A percentile compares a stretch with the other conserved stretches of the same genome.
These are phyloP conservation scores for Diaporthe sp. DNA, from an alignment of 2,329 filamentous ascomycete species.

Conservation along the genomic window DNA sequence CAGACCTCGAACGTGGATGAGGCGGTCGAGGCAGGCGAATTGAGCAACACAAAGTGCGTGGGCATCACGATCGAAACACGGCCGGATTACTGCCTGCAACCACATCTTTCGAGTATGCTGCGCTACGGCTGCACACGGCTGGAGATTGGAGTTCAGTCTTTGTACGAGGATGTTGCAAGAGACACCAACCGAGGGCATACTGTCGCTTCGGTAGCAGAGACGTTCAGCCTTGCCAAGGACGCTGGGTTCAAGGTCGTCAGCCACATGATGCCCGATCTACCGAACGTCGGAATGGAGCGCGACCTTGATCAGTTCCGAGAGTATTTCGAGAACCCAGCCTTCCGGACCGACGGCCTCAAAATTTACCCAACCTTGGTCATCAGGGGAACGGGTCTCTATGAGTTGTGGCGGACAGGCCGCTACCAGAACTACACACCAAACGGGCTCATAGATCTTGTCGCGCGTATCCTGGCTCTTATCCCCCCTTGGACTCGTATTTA, in stretches of 20 bases:
- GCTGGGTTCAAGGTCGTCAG: conserved; percentile 99
- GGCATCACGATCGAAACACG: conserved; percentile 98
- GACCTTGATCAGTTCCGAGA: conserved; percentile 97
- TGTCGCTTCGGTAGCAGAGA: conserved; percentile 94
- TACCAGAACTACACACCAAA: conserved; percentile 99
- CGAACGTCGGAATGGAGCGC: conserved; percentile 98
- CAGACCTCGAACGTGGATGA: conserved; percentile 95
- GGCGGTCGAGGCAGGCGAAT: conserved; percentile 92
- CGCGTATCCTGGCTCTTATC: conserved; percentile 93
- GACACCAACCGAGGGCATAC: conserved; percentile 98
- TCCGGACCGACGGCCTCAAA: conserved; percentile 96
- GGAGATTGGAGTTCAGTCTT: conserved; percentile 94
- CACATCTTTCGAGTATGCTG: conserved; percentile 96
- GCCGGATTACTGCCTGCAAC: conserved; percentile 95
- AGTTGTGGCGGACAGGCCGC: conserved; percentile 94
- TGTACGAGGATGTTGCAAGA: conserved; percentile 98
- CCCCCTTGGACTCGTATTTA: conserved; percentile 99
- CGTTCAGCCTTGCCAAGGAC: conserved; percentile 97
- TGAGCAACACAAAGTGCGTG: conserved; percentile 98
- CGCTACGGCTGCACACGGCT: conserved; percentile 97
- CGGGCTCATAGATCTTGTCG: conserved; percentile 93
- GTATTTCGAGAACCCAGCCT: conserved; percentile 97
- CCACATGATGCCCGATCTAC: conserved; percentile 99
- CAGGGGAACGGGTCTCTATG: conserved; percentile 94
- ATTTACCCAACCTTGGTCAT: conserved; percentile 99